Percentiles rank a stretch among this genome's conserved stretches.
phyloP scores from a whole-genome alignment of 805 yeast genomes.

The Phaffomyces opuntiae region DNA sequence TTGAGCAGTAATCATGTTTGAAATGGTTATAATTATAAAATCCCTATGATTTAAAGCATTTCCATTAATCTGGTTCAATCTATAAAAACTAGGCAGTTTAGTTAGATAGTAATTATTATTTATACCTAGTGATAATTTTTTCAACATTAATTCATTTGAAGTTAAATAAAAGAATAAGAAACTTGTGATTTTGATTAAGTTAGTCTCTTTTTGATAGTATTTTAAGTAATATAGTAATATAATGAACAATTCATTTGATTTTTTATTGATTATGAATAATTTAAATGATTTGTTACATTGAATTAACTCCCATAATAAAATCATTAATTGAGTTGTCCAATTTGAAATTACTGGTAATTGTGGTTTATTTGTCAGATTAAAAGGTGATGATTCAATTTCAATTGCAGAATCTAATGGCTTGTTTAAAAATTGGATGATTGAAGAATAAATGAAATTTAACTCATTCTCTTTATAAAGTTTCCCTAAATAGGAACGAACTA shows the following conservation, averaged over 20 bases:
- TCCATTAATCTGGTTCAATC: conserved; percentile 32
- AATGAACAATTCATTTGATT: conserved; percentile 47
- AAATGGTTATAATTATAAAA: conserved; percentile 48
- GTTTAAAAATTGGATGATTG: conserved; percentile 42
- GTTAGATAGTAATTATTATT: conserved; percentile 35
- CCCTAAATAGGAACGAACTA: conserved; percentile 45
- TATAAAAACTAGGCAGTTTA: conserved; percentile 47
- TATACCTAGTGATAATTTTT: conserved; percentile 39
- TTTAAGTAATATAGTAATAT: conserved; percentile 51
- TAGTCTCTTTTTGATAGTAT: conserved; percentile 35
- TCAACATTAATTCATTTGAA: conserved; percentile 31
- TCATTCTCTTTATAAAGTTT: conserved; percentile 50
- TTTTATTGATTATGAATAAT: conserved; percentile 35
- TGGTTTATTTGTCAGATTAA: conserved; percentile 22
- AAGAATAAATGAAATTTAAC: conserved; percentile 38
- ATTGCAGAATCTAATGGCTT: conserved; percentile 35
- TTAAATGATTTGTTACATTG: conserved; percentile 64
- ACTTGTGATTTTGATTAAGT: conserved; percentile 41
- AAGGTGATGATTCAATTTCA: conserved; percentile 32
- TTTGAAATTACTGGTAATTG: conserved; percentile 32
- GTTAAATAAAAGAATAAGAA: conserved; percentile 46
- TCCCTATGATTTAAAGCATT: conserved; percentile 50
- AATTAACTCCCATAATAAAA: conserved; percentile 67
- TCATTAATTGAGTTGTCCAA: conserved; percentile 52
- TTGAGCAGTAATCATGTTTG: conserved; percentile 24